Conservation (phyloP, 2,329 filamentous ascomycete species). For the Colletotrichum cuscutae region DNA sequence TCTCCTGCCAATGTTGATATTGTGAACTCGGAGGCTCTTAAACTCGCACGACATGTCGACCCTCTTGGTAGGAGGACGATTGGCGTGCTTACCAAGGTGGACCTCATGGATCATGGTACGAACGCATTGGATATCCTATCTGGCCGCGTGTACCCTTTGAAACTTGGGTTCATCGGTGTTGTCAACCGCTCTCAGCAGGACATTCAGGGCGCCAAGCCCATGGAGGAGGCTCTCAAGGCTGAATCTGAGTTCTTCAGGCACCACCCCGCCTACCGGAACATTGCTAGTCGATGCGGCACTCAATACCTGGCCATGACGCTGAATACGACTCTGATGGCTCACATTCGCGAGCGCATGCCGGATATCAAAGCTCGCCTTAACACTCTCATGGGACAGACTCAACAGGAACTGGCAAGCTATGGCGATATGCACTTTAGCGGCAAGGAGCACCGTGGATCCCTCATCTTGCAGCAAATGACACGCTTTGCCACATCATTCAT, state of each 20-base stretch:
- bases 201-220: slow-evolving; percentile 94
- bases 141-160: slow-evolving; percentile 94
- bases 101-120: slow-evolving; percentile 98
- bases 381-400: slow-evolving; percentile 99
- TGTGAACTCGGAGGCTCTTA: slow-evolving; percentile 97
- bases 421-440: slow-evolving; percentile 98
- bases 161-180: slow-evolving; percentile 97
- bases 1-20: slow-evolving; percentile 98
- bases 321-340: slow-evolving; percentile 93
- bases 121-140: slow-evolving; percentile 98
- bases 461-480: slow-evolving; percentile 98
- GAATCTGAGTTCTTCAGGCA: slow-evolving; percentile 97
- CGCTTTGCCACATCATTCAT: slow-evolving; percentile 98
- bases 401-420: slow-evolving; percentile 97
- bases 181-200: slow-evolving; percentile 99
- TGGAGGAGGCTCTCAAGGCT: slow-evolving; percentile 88
- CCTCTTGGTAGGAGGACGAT: slow-evolving; percentile 94
- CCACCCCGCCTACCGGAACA: slow-evolving; percentile 96
- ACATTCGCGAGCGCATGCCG: slow-evolving; percentile 94
- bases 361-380: slow-evolving; percentile 99
- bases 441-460: slow-evolving; percentile 93
- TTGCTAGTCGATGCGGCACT: slow-evolving; percentile 91
- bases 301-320: slow-evolving; percentile 94
- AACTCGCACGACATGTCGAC: slow-evolving; percentile 96
- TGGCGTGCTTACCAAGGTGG: slow-evolving; percentile 95